These are phyloP conservation scores for Beta macrorhiza DNA, from an alignment of 179 eudicot genomes.

Conservation along the genomic window DNA sequence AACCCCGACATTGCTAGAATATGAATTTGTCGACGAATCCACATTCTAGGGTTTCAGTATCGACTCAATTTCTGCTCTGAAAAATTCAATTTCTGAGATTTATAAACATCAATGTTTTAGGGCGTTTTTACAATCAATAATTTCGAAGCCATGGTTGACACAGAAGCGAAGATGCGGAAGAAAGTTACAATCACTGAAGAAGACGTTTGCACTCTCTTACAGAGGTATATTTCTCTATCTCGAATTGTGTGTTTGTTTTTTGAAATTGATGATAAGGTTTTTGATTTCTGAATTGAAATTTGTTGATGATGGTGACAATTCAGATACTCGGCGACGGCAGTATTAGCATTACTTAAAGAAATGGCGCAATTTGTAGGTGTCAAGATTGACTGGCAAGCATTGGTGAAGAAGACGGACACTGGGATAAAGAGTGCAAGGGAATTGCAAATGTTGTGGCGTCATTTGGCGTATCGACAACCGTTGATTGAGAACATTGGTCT, in stretches of 20 bases:
- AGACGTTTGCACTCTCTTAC: slow-evolving; percentile 44
- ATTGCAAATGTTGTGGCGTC: slow-evolving; percentile 90
- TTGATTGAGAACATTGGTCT: slow-evolving; percentile 32
- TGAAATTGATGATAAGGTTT: too few relatives aligned
- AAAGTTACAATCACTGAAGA: slow-evolving; percentile 47
- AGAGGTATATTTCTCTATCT: slow-evolving; percentile 34
- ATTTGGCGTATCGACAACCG: slow-evolving; percentile 65
- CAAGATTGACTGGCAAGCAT: slow-evolving; percentile 68
- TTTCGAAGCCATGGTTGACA: slow-evolving; percentile 18
- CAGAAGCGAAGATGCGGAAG: slow-evolving; percentile 30
- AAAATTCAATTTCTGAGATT: background rate
- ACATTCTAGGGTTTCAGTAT: background rate
- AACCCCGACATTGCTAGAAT: background rate
- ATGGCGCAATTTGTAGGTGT: slow-evolving; percentile 45
- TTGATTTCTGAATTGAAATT: too few relatives aligned
- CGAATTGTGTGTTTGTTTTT: background rate
- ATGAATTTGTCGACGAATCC: background rate
- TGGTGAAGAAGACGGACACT: slow-evolving; percentile 61
- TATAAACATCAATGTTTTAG: background rate
- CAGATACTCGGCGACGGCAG: slow-evolving; percentile 62
- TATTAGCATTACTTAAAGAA: slow-evolving; percentile 67
- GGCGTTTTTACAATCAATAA: background rate
- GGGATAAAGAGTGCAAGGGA: slow-evolving; percentile 73
- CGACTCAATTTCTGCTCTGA: background rate
- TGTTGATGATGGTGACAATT: too few relatives aligned